Evolutionary conservation across 1,284 basidiomycete species (phyloP).

Genomic region (Ustilago trichophora): DNA sequence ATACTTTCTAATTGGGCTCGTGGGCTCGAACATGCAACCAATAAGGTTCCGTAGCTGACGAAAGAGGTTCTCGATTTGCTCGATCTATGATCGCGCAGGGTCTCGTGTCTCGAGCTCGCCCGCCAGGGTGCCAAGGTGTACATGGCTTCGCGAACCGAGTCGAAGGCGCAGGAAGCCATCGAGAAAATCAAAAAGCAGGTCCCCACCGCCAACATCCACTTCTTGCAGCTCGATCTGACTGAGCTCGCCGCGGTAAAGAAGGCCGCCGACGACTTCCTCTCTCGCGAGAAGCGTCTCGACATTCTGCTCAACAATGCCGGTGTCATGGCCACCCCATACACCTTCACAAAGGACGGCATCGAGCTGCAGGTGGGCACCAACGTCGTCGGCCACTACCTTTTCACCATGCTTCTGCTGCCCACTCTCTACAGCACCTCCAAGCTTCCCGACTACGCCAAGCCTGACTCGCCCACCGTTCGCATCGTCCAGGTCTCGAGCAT

Average conservation of each 20-base stretch:
- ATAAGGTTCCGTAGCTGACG: too few species aligned
- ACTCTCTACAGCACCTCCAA: slow-evolving; percentile 45
- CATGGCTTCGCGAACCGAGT: slow-evolving; percentile 71
- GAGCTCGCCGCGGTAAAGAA: slow-evolving; percentile 72
- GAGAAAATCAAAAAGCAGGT: slow-evolving; percentile 68
- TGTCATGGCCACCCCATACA: slow-evolving; percentile 50
- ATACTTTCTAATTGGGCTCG: not conserved
- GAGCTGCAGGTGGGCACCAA: slow-evolving; percentile 61
- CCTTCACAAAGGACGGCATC: slow-evolving; percentile 50
- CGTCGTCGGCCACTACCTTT: slow-evolving; percentile 54
- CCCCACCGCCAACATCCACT: slow-evolving; percentile 68
- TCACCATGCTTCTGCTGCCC: slow-evolving; percentile 51
- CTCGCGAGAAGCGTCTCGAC: slow-evolving; percentile 67
- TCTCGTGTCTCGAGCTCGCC: slow-evolving; percentile 39
- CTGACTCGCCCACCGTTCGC: slow-evolving; percentile 37
- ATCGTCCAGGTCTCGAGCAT: slow-evolving; percentile 51
- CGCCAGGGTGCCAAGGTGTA: slow-evolving; percentile 71
- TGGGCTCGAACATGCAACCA: too few species aligned
- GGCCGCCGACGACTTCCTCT: slow-evolving; percentile 71
- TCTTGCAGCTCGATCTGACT: slow-evolving; percentile 73
- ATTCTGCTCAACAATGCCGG: slow-evolving; percentile 68
- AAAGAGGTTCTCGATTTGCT: not conserved
- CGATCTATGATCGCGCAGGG: not conserved
- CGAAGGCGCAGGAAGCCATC: slow-evolving; percentile 71
- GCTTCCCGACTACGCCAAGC: slow-evolving; percentile 43